Evolutionary conservation across 805 yeast species (phyloP).

Genomic region (Spencermartinsiella europaea): DNA sequence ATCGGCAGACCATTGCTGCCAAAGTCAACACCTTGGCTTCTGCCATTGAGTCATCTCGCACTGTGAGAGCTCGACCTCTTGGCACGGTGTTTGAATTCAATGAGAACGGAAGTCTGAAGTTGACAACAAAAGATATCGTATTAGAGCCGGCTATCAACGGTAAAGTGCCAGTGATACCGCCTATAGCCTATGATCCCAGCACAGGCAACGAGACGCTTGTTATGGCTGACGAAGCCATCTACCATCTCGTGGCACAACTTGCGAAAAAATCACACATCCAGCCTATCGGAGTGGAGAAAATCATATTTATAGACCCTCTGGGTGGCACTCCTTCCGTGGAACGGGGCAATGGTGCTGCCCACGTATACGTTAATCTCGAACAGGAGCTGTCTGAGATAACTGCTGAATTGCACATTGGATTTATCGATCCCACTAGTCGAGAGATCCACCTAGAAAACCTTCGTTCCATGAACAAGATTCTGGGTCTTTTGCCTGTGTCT

Average conservation of each 20-base stretch:
- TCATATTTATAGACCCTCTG: constrained; percentile 67
- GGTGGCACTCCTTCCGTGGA: constrained; percentile 94
- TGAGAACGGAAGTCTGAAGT: constrained; percentile 11
- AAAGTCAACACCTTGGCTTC: constrained; percentile 17
- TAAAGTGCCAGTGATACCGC: constrained; percentile 49
- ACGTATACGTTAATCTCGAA: constrained; percentile 76
- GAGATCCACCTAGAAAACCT: constrained; percentile 64
- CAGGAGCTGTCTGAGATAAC: constrained; percentile 72
- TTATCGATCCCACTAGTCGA: constrained; percentile 39
- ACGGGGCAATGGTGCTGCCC: constrained; percentile 60
- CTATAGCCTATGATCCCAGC: constrained; percentile 58
- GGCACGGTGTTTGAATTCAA: background rate
- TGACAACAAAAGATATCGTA: constrained; percentile 36
- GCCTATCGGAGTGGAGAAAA: constrained; percentile 61
- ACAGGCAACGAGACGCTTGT: constrained; percentile 38
- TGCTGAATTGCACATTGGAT: constrained; percentile 60
- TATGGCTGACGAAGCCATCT: constrained; percentile 39
- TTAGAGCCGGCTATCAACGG: constrained; percentile 41
- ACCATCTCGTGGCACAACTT: constrained; percentile 36
- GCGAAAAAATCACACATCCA: constrained; percentile 5
- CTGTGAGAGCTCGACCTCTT: constrained; percentile 17
- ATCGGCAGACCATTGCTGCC: constrained; percentile 23
- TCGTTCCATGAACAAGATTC: constrained; percentile 53
- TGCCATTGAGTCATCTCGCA: constrained; percentile 19
- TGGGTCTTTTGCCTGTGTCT: constrained; percentile 45